Percentiles rank a stretch among this genome's conserved stretches.
These are phyloP conservation scores for Saccharomycopsis selenospora DNA, from an alignment of 805 yeast species.

Conservation along the genomic window DNA sequence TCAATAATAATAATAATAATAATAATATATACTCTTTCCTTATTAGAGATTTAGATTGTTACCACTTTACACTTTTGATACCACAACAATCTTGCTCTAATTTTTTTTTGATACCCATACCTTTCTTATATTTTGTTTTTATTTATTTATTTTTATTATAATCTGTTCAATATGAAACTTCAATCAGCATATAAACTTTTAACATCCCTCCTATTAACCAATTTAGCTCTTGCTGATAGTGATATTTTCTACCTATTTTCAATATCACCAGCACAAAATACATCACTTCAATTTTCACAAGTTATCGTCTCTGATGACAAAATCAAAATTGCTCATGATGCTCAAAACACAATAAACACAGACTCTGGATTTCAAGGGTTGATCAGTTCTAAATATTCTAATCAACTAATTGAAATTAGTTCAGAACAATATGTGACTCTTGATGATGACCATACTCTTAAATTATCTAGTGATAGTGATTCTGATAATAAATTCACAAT, in stretches of 20 bases:
- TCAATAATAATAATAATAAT: no score
- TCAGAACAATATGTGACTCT: background rate
- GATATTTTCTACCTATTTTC: background rate
- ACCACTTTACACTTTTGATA: no score
- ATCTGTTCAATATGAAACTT: no score
- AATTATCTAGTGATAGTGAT: background rate
- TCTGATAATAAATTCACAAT: background rate
- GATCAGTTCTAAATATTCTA: background rate
- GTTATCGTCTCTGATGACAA: background rate
- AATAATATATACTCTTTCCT: no score
- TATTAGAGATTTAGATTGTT: no score
- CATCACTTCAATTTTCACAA: slow-evolving; percentile 1
- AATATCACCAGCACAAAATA: background rate
- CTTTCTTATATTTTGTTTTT: no score
- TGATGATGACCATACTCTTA: slow-evolving; percentile 1
- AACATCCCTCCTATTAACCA: no score
- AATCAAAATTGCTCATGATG: background rate
- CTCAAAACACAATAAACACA: background rate
- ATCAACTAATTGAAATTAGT: background rate
- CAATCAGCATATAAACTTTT: no score
- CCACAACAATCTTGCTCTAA: no score
- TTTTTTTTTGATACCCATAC: no score
- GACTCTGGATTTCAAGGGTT: background rate
- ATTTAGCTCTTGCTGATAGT: no score
- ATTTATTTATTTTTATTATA: no score